A percentile compares a stretch with the other conserved stretches of the same genome.
Conservation (phyloP, 1,139 yeast genomes). For the Ashbya aceris region DNA sequence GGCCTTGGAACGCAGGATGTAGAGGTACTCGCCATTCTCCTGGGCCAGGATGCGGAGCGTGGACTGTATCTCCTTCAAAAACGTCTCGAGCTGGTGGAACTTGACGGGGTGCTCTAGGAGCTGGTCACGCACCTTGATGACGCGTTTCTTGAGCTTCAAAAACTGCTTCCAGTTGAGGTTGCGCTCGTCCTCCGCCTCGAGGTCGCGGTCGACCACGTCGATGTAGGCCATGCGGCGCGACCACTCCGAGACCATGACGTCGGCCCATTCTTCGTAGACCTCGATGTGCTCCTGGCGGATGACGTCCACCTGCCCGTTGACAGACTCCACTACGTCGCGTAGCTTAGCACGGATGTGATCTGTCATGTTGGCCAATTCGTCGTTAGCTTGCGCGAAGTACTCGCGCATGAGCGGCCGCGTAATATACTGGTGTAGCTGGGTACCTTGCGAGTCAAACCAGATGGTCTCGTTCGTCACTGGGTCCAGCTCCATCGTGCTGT, state of each 20-base stretch:
- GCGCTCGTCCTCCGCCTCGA: constrained; percentile 7
- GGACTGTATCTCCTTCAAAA: constrained; percentile 48
- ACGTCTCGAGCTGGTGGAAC: constrained; percentile 41
- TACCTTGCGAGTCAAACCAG: constrained; percentile 29
- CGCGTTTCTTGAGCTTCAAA: constrained; percentile 20
- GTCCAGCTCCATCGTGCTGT: constrained; percentile 39
- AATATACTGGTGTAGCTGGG: constrained; percentile 33
- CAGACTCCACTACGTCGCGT: constrained; percentile 30
- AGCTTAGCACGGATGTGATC: constrained; percentile 33
- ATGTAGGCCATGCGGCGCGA: constrained; percentile 31
- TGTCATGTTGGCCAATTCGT: constrained; percentile 34
- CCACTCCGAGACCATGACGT: constrained; percentile 51
- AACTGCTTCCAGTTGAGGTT: constrained; percentile 24
- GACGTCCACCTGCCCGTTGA: constrained; percentile 37
- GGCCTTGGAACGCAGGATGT: constrained; percentile 70
- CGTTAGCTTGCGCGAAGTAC: constrained; percentile 28
- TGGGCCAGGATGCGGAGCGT: constrained; percentile 52
- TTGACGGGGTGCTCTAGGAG: constrained; percentile 44
- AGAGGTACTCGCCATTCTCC: constrained; percentile 65
- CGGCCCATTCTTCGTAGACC: constrained; percentile 64
- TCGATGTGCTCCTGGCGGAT: constrained; percentile 51
- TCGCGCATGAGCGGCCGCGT: constrained; percentile 54
- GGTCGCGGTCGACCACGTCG: constrained; percentile 20
- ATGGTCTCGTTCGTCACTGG: constrained; percentile 34
- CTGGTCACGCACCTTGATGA: constrained; percentile 32